Percentiles rank a stretch among this genome's conserved stretches.
Evolutionary conservation across 352 stramenopile species (phyloP).

Genomic region (Phytophthora europaea): DNA sequence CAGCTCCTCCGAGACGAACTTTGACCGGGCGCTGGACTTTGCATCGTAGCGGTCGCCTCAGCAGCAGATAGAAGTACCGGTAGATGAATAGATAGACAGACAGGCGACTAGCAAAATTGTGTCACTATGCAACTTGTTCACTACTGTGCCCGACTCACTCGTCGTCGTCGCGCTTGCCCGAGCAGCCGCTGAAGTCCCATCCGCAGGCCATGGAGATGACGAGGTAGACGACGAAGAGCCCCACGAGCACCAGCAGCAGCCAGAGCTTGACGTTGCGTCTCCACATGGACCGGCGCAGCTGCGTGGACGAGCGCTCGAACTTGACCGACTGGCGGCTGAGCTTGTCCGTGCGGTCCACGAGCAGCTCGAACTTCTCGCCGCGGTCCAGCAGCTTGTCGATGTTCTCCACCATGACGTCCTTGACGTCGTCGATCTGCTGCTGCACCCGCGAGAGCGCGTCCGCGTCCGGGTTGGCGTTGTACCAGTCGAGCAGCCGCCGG

Average conservation of each 20-base stretch:
- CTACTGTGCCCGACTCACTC: not conserved
- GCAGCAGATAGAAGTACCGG: constrained; percentile 23
- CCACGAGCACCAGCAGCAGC: constrained; percentile 78
- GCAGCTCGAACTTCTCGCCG: constrained; percentile 98
- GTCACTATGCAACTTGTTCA: constrained; percentile 10
- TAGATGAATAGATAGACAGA: constrained; percentile 40
- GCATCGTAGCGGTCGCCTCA: constrained; percentile 36
- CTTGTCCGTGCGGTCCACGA: constrained; percentile 95
- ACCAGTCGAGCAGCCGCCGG: constrained; percentile 89
- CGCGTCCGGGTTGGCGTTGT: constrained; percentile 90
- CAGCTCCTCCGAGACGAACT: constrained; percentile 71
- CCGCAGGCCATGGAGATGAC: constrained; percentile 90
- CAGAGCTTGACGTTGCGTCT: constrained; percentile 91
- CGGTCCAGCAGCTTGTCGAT: constrained; percentile 99
- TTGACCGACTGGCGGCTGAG: constrained; percentile 98
- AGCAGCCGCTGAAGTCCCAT: constrained; percentile 86
- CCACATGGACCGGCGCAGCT: constrained; percentile 92
- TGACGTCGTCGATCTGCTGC: constrained; percentile 98
- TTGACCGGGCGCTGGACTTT: constrained; percentile 84
- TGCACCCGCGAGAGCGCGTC: constrained; percentile 95
- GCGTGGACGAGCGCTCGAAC: constrained; percentile 94
- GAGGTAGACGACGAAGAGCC: constrained; percentile 88
- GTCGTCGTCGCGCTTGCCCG: constrained; percentile 54
- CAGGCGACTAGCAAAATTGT: constrained; percentile 2
- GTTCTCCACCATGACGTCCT: constrained; percentile 99